phyloP scores from a whole-genome alignment of 306 rosid species.

The Purshia tridentata region DNA sequence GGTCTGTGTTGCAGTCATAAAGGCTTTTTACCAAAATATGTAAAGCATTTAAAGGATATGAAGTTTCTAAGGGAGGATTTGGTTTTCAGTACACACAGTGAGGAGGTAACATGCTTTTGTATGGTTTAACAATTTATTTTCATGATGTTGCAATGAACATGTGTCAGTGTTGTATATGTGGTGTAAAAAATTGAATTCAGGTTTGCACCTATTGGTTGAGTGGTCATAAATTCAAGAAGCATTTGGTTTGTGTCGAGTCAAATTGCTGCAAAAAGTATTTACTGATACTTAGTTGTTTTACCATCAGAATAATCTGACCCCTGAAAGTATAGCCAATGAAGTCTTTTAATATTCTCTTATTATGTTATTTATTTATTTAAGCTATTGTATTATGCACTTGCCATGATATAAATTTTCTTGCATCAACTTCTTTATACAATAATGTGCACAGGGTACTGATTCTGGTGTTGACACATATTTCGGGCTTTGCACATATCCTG shows the following conservation, averaged over 20 bases:
- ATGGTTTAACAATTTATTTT: conserved; percentile 16
- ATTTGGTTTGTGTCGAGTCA: conserved; percentile 1
- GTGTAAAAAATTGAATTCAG: neutral
- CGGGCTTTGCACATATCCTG: conserved; percentile 87
- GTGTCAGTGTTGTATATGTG: neutral
- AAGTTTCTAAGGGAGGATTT: conserved; percentile 86
- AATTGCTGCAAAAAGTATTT: neutral
- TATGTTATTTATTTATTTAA: neutral
- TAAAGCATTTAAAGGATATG: conserved; percentile 74
- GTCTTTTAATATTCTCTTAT: neutral
- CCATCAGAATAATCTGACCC: neutral
- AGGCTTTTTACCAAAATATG: conserved; percentile 72
- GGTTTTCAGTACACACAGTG: conserved; percentile 80
- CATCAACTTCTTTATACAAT: conserved; percentile 21
- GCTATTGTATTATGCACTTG: neutral
- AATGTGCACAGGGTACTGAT: conserved; percentile 64
- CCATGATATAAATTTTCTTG: neutral
- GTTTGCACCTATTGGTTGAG: neutral
- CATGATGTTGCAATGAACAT: neutral
- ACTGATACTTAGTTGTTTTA: neutral
- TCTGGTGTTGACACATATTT: conserved; percentile 91
- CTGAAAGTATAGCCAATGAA: neutral
- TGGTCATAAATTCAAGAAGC: neutral
- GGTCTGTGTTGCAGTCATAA: conserved; percentile 60
- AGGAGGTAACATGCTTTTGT: conserved; percentile 58